phyloP scores from a whole-genome alignment of 179 eudicot genomes.

The Beta corolliflora region DNA sequence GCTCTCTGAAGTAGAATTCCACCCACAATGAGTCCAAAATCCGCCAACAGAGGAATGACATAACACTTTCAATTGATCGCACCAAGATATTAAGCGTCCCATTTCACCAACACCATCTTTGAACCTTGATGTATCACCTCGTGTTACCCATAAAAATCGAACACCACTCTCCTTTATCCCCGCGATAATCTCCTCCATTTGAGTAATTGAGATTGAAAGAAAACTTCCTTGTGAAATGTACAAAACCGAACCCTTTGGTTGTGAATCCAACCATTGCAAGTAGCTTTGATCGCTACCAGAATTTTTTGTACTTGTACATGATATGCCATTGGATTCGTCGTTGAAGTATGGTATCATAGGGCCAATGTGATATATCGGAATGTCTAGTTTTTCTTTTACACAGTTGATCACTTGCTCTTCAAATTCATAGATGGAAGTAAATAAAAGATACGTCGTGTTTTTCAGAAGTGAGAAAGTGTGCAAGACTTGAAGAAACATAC shows the following conservation, averaged over 20 bases:
- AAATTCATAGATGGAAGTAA: conserved; percentile 52
- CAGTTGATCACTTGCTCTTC: conserved; percentile 43
- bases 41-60: conserved; percentile 53
- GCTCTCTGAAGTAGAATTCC: conserved; percentile 59
- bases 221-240: conserved; percentile 69
- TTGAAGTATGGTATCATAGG: conserved; percentile 45
- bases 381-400: conserved; percentile 28
- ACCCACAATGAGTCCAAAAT: conserved; percentile 68
- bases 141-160: conserved; percentile 57
- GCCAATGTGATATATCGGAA: conserved; percentile 44
- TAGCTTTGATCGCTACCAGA: conserved; percentile 14
- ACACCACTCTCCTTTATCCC: conserved; percentile 49
- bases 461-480: conserved; percentile 17
- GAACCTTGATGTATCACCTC: conserved; percentile 37
- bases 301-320: not conserved
- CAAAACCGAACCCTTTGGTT: conserved; percentile 54
- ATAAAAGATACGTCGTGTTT: conserved; percentile 46
- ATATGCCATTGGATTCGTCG: not conserved
- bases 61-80: conserved; percentile 60
- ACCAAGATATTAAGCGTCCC: conserved; percentile 56
- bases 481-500: not conserved
- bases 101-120: conserved; percentile 26
- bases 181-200: conserved; percentile 48
- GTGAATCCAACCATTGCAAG: conserved; percentile 56
- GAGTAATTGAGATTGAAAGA: conserved; percentile 51